Evolutionary conservation across 208 protist species (phyloP).

Genomic region (Leishmania martiniquensis): DNA sequence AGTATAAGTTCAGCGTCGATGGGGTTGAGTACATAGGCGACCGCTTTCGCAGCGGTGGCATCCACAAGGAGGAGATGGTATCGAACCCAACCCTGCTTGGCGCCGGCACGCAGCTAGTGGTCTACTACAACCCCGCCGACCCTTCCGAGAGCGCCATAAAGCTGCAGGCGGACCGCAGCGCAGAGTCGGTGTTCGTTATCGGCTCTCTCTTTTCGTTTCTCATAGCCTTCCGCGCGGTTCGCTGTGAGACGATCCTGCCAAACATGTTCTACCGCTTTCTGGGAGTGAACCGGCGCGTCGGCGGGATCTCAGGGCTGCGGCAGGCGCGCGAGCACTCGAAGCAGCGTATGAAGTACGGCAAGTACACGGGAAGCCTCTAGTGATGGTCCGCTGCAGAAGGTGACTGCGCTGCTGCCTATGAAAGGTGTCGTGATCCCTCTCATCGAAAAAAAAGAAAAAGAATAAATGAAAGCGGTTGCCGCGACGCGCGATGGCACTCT

Average conservation of each 20-base stretch:
- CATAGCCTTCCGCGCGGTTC: slow-evolving; percentile 81
- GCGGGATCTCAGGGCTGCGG: slow-evolving; percentile 72
- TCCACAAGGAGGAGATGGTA: slow-evolving; percentile 89
- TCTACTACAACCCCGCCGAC: slow-evolving; percentile 90
- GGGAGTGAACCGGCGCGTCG: slow-evolving; percentile 70
- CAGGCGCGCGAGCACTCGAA: slow-evolving; percentile 67
- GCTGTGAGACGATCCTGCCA: slow-evolving; percentile 93
- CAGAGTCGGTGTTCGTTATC: slow-evolving; percentile 70
- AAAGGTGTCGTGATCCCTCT: not conserved
- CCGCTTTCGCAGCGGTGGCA: slow-evolving; percentile 83
- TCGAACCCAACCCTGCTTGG: slow-evolving; percentile 81
- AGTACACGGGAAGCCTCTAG: slow-evolving; percentile 45
- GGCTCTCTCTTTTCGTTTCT: slow-evolving; percentile 71
- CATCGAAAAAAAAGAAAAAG: no score
- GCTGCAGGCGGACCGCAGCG: slow-evolving; percentile 77
- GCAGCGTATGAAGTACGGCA: slow-evolving; percentile 88
- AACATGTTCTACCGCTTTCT: slow-evolving; percentile 93
- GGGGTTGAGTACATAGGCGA: slow-evolving; percentile 77
- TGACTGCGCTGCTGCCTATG: not conserved
- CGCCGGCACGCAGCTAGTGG: slow-evolving; percentile 83
- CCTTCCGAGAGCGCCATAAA: slow-evolving; percentile 88
- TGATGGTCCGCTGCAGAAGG: not conserved
- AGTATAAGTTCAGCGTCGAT: slow-evolving; percentile 85
- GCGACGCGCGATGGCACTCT: not conserved
- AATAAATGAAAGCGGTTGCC: no score